Evolutionary conservation across 2,329 filamentous ascomycete genomes (phyloP), one percentile per base, ranked within the genome.

Genomic region (Nigrograna mackinnonii): DNA sequence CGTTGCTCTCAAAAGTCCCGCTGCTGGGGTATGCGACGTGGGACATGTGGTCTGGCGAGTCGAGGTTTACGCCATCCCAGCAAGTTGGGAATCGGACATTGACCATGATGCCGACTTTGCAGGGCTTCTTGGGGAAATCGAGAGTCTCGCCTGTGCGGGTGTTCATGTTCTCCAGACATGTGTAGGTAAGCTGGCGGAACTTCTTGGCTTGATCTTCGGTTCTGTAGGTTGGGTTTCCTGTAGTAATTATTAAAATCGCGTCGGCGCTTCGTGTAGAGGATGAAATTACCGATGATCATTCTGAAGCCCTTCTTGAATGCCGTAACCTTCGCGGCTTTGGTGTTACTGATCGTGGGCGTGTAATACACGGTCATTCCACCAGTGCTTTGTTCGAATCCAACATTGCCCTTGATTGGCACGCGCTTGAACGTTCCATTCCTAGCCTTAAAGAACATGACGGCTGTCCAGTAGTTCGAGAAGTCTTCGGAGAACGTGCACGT

Each of bases 41-140:
- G 50, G 71, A 71, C 67, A 74, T 76, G 70, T 84, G 80, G 62
- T 84, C 74, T 1, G 57, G 39, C 12, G 74, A 75, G 54, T 79
- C 77, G 3, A 71, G 37, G 56, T 75, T 74, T 50, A 64, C 65
- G 41, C 73, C 73, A 46, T 76, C 71, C 73, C 73, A 76, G 62
- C 73, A 55, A 6, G 50, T 57, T 1, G 52, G 50, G 21, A 57
- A 57, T n/a, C 71, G 66, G 42, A 70, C 66, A 34, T 70, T 67
- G 2, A 67, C 67, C 67, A 73, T 73, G 52, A 74, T 68, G 16
- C 71, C 70, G 5, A 63, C 70, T 4, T 50, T 51, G 50, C 72
- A 73, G 3, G 62, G 58, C 41, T 58, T 53, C 1, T 61, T 64
- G 4, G 72, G 72, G 50, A 76, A 65, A 39, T 67, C 55, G 39